Evolutionary conservation across 2,329 filamentous ascomycete genomes (phyloP).

Genomic region (Colletotrichum navitas): DNA sequence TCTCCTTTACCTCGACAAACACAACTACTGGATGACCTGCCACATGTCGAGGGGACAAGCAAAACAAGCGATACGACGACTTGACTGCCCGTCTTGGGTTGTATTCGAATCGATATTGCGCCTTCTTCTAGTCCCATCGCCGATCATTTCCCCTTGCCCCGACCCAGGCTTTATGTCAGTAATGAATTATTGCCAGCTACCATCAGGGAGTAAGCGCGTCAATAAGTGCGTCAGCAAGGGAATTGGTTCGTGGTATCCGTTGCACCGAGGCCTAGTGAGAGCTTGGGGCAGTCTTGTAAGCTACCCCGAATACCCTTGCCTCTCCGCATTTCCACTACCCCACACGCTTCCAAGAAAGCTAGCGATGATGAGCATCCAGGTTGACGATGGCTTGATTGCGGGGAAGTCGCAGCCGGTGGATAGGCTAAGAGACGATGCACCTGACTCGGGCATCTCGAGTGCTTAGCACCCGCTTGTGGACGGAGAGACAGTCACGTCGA

Average conservation of each 20-base stretch:
- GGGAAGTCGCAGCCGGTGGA: conserved; percentile 35
- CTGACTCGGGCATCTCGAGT: conserved; percentile 3
- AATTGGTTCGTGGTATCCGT: conserved; percentile 24
- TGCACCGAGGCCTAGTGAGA: conserved; percentile 23
- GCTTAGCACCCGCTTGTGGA: neutral
- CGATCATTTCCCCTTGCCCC: conserved; percentile 14
- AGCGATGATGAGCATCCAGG: conserved; percentile 27
- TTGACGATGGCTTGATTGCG: conserved; percentile 24
- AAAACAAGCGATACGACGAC: conserved; percentile 5
- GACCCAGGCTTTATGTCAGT: conserved; percentile 16
- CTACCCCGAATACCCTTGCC: conserved; percentile 32
- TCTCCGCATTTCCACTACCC: conserved; percentile 38
- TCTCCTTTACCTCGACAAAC: neutral
- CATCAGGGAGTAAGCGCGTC: conserved; percentile 18
- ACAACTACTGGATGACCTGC: neutral
- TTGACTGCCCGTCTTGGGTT: conserved; percentile 30
- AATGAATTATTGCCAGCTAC: neutral
- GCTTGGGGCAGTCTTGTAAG: conserved; percentile 4
- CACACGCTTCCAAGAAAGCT: conserved; percentile 24
- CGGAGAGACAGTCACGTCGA: neutral
- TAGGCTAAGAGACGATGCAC: conserved; percentile 1
- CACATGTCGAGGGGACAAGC: conserved; percentile 16
- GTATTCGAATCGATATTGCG: conserved; percentile 5
- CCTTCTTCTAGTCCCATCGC: conserved; percentile 7
- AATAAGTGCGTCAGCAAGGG: conserved; percentile 22